These are phyloP conservation scores for Neurospora terricola DNA, from an alignment of 495 filamentous ascomycete genomes.

Conservation along the genomic window DNA sequence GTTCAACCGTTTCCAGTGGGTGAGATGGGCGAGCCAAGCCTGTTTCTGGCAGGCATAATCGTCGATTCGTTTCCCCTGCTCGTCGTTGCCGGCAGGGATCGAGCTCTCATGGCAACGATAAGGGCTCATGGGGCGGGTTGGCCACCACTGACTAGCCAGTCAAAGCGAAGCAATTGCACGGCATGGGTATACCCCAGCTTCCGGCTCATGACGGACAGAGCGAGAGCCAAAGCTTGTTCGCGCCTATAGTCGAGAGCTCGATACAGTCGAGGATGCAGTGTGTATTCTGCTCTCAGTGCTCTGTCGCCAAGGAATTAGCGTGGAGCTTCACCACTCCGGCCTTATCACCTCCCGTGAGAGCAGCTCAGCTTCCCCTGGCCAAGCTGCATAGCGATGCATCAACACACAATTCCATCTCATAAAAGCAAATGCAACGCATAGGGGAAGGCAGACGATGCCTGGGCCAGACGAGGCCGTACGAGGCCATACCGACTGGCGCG, in stretches of 20 bases:
- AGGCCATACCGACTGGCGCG: neutral
- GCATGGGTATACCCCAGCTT: constrained; percentile 14
- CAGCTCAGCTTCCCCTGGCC: neutral
- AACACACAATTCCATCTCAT: neutral
- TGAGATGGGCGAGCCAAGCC: neutral
- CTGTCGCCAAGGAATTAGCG: neutral
- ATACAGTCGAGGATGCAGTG: neutral
- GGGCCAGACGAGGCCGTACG: neutral
- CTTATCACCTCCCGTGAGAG: neutral
- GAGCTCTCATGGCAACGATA: neutral
- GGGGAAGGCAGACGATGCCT: neutral
- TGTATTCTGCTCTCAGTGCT: neutral
- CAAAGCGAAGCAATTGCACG: constrained; percentile 6
- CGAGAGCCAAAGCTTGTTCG: constrained; percentile 18
- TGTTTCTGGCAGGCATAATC: neutral
- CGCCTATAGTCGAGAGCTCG: constrained; percentile 3
- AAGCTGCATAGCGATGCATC: neutral
- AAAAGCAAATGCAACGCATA: neutral
- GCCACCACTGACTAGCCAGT: constrained; percentile 3
- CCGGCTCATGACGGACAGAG: constrained; percentile 13
- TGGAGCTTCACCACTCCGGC: neutral
- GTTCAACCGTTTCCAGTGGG: neutral
- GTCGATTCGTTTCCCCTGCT: neutral
- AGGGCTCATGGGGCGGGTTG: neutral
- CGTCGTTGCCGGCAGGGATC: neutral